These are phyloP conservation scores for Azolla pinnata DNA, from an alignment of 75 land plant species.

Conservation along the genomic window DNA sequence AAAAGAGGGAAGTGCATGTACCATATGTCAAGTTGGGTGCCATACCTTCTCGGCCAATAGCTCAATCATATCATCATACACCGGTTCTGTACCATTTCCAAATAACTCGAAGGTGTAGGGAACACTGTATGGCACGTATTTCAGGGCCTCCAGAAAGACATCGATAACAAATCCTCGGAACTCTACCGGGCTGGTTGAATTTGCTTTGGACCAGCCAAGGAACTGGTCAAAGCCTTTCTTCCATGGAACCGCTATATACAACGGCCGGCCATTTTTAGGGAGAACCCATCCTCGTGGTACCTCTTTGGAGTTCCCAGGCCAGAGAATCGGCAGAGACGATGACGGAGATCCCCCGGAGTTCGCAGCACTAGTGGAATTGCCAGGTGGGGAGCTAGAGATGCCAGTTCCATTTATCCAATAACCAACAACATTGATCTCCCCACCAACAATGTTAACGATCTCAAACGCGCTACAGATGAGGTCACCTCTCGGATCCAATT, in stretches of 20 bases:
- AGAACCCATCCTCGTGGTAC: conserved; percentile 78
- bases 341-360: neutral
- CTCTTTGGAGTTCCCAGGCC: conserved; percentile 51
- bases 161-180: conserved; percentile 56
- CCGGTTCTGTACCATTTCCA: conserved; percentile 43
- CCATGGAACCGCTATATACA: conserved; percentile 56
- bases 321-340: conserved; percentile 26
- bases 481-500: conserved; percentile 31
- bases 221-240: conserved; percentile 44
- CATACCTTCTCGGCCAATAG: conserved; percentile 48
- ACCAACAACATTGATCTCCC: conserved; percentile 36
- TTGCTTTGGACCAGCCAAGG: conserved; percentile 16
- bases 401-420: conserved; percentile 63
- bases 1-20: no score
- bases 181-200: conserved; percentile 20
- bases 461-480: conserved; percentile 43
- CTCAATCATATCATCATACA: conserved; percentile 40
- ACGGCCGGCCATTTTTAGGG: conserved; percentile 44
- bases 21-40: no score
- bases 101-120: conserved; percentile 22
- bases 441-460: conserved; percentile 55
- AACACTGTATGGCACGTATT: conserved; percentile 59
- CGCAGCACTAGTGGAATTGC: conserved; percentile 26
- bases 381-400: conserved; percentile 37
- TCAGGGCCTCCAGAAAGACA: conserved; percentile 56